These are phyloP conservation scores for Coemansia furcata DNA, from an alignment of 192 early-diverging fungal genomes.

Conservation along the genomic window DNA sequence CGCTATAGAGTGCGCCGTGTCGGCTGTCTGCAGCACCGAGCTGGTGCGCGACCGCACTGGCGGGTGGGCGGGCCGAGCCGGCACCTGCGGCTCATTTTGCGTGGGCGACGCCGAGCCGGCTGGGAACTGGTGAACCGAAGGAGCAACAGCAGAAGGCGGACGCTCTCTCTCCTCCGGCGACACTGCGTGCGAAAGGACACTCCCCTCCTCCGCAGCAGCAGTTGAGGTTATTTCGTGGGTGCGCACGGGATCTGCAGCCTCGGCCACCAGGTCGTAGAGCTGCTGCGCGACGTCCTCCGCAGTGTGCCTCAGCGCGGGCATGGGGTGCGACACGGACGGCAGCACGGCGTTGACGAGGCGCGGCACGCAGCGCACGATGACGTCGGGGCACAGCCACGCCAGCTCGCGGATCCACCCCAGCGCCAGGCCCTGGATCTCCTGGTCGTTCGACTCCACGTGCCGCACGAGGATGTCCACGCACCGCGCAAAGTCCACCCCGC, in stretches of 20 bases:
- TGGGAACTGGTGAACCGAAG: too few relatives aligned
- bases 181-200: neutral
- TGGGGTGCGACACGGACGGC: constrained; percentile 80
- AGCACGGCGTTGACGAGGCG: constrained; percentile 78
- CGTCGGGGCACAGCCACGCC: constrained; percentile 73
- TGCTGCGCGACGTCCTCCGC: constrained; percentile 78
- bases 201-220: too few relatives aligned
- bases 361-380: constrained; percentile 82
- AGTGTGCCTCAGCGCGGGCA: constrained; percentile 61
- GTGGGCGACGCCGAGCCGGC: too few relatives aligned
- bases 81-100: too few relatives aligned
- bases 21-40: constrained; percentile 18
- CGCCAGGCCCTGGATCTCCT: constrained; percentile 92
- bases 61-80: too few relatives aligned
- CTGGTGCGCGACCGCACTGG: constrained; percentile 21
- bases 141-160: too few relatives aligned
- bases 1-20: too few relatives aligned
- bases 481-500: constrained; percentile 71
- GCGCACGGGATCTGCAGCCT: neutral
- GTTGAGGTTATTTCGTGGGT: neutral
- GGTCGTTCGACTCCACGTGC: constrained; percentile 66
- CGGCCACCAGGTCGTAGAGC: neutral
- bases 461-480: constrained; percentile 83
- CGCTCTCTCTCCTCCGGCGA: too few relatives aligned
- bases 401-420: constrained; percentile 92